phyloP scores from a whole-genome alignment of 345 rosid genomes.

The Clarkia xantiana region DNA sequence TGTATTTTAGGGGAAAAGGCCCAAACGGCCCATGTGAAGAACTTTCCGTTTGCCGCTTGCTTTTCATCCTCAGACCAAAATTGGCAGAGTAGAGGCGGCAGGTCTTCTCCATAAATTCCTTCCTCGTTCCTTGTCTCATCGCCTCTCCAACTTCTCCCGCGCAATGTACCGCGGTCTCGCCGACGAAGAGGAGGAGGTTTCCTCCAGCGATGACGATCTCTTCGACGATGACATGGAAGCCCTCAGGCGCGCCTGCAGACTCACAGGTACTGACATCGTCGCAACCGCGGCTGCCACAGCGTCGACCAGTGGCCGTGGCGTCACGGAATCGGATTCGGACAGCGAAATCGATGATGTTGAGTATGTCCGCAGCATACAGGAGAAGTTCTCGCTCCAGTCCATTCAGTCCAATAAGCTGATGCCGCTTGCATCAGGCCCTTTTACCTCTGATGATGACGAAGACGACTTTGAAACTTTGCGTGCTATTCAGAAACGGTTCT shows the following conservation, averaged over 20 bases:
- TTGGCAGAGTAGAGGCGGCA: too few species aligned
- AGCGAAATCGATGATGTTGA: conserved; percentile 39
- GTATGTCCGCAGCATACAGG: conserved; percentile 37
- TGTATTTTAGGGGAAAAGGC: too few species aligned
- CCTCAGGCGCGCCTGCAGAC: conserved; percentile 51
- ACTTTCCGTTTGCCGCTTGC: too few species aligned
- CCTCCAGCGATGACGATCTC: conserved; percentile 24
- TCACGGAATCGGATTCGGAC: conserved; percentile 14
- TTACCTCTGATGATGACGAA: conserved; percentile 38
- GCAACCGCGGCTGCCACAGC: background rate
- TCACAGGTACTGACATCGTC: conserved; percentile 33
- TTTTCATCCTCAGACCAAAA: too few species aligned
- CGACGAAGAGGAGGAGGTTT: conserved; percentile 21
- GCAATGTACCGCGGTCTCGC: conserved; percentile 20
- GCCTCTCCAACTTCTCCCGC: background rate
- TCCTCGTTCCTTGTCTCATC: background rate
- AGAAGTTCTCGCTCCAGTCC: conserved; percentile 26
- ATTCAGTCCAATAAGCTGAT: conserved; percentile 14
- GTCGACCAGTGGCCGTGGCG: conserved; percentile 8
- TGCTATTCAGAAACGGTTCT: conserved; percentile 54
- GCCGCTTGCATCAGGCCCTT: conserved; percentile 19
- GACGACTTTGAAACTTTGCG: conserved; percentile 64
- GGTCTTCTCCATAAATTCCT: too few species aligned
- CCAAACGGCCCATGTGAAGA: too few species aligned
- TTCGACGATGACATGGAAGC: conserved; percentile 72